Conservation (phyloP, 176 grass and related monocot species). For the Chrysopogon serrulatus region DNA sequence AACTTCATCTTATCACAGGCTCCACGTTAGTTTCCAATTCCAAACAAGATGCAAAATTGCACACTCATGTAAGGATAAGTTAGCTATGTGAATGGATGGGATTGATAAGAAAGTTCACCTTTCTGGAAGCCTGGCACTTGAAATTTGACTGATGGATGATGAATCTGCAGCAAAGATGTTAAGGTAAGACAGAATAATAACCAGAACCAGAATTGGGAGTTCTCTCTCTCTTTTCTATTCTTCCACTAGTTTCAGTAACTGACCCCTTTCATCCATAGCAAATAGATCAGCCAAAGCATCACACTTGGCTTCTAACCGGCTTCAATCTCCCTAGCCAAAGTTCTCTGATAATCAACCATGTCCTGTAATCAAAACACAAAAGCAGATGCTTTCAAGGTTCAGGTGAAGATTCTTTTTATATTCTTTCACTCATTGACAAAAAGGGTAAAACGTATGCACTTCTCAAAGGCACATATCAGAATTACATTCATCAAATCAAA, state of each 20-base stretch:
- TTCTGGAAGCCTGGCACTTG: slow-evolving; percentile 89
- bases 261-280: slow-evolving; percentile 81
- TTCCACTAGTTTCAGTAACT: slow-evolving; percentile 19
- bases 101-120: slow-evolving; percentile 43
- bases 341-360: slow-evolving; percentile 76
- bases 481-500: neutral
- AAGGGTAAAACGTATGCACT: neutral
- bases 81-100: neutral
- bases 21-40: neutral
- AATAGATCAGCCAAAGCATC: slow-evolving; percentile 87
- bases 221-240: neutral
- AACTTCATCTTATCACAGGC: neutral
- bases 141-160: slow-evolving; percentile 72
- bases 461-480: neutral
- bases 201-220: neutral
- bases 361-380: slow-evolving; percentile 51
- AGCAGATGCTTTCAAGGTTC: neutral
- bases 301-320: slow-evolving; percentile 90
- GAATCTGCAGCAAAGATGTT: slow-evolving; percentile 59
- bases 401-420: neutral
- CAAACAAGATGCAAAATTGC: slow-evolving; percentile 23
- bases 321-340: slow-evolving; percentile 82
- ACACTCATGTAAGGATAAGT: neutral
- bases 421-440: neutral
- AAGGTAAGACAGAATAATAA: slow-evolving; percentile 13